phyloP scores from a whole-genome alignment of 129 eudicot genomes.

The Solidago caesia region DNA sequence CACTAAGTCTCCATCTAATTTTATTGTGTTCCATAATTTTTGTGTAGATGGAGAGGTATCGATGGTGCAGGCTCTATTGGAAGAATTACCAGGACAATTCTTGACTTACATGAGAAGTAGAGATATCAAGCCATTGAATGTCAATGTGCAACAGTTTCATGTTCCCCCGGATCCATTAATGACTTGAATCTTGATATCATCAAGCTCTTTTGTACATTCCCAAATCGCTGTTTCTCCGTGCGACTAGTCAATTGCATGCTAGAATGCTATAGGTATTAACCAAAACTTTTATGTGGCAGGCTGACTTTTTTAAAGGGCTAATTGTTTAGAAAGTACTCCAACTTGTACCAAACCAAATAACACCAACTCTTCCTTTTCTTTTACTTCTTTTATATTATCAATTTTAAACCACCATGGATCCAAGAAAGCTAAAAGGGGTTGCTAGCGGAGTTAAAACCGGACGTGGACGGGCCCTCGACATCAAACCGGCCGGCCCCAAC shows the following conservation, averaged over 20 bases:
- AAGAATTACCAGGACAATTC: conserved; percentile 92
- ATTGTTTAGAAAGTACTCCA: no score
- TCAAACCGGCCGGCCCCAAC: no score
- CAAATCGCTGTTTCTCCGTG: neutral
- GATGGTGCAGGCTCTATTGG: conserved; percentile 72
- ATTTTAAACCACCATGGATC: no score
- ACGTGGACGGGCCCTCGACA: no score
- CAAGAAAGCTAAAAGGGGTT: no score
- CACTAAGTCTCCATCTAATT: neutral
- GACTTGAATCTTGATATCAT: conserved; percentile 2
- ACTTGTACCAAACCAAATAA: no score
- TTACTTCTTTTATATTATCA: no score
- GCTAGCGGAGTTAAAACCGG: no score
- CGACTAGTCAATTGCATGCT: neutral
- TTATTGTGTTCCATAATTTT: neutral
- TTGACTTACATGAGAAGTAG: conserved; percentile 79
- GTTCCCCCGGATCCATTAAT: conserved; percentile 13
- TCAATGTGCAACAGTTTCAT: conserved; percentile 12
- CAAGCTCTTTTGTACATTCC: neutral
- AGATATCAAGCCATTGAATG: conserved; percentile 58
- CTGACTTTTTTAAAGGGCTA: neutral
- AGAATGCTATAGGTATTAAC: neutral
- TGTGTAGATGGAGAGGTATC: conserved; percentile 68
- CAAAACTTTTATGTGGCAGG: no score
- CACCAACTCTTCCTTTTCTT: no score